phyloP scores from a whole-genome alignment of 176 grass and related monocot species.

The Oryza meridionalis region DNA sequence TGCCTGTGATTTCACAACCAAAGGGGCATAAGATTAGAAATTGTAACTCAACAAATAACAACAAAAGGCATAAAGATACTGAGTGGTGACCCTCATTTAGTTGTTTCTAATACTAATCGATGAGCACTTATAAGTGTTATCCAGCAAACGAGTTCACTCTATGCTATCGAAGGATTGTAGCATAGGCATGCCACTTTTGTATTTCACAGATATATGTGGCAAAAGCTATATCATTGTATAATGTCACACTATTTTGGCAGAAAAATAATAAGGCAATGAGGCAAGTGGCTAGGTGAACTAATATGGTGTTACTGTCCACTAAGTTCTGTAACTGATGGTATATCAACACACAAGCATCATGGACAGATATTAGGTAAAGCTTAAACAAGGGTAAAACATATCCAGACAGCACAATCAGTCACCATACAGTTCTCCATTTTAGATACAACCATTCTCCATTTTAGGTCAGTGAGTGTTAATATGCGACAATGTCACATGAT shows the following conservation, averaged over 20 bases:
- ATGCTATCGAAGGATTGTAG: slow-evolving; percentile 7
- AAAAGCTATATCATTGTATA: not conserved
- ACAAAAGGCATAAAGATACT: not conserved
- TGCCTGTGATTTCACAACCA: slow-evolving; percentile 53
- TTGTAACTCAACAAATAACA: not conserved
- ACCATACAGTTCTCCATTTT: not conserved
- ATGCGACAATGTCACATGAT: not conserved
- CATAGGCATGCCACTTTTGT: not conserved
- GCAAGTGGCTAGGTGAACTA: not conserved
- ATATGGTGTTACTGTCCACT: not conserved
- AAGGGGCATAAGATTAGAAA: slow-evolving; percentile 19
- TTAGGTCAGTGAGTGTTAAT: not conserved
- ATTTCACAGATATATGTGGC: not conserved
- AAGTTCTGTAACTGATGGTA: not conserved
- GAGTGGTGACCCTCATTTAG: not conserved
- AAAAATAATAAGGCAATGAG: not conserved
- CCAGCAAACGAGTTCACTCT: not conserved
- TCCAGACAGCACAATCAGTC: slow-evolving; percentile 21
- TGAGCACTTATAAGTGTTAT: not conserved
- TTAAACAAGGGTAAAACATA: slow-evolving; percentile 19
- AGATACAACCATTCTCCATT: not conserved
- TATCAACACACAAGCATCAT: slow-evolving; percentile 24
- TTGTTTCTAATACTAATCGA: not conserved
- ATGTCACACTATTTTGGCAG: not conserved
- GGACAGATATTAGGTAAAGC: not conserved